Evolutionary conservation across 805 yeast genomes (phyloP).

Genomic region (Sungouiozyma intestinalis): DNA sequence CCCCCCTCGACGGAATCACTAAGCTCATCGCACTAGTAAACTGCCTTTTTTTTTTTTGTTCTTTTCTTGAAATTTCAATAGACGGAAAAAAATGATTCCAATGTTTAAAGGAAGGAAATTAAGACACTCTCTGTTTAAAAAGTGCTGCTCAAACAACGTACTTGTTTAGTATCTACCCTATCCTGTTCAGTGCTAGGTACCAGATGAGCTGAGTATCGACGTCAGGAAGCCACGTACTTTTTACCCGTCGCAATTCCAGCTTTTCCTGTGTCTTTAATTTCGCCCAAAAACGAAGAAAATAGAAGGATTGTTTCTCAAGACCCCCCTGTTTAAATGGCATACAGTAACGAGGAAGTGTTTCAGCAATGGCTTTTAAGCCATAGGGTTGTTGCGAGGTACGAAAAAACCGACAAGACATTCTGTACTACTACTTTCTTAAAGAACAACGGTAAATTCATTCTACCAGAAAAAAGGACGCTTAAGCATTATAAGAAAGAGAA

Average conservation of each 20-base stretch:
- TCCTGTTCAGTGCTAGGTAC: too few relatives aligned
- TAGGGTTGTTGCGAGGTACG: not conserved
- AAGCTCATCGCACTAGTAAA: too few relatives aligned
- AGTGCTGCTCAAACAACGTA: too few relatives aligned
- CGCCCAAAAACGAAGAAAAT: too few relatives aligned
- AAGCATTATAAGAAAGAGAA: not conserved
- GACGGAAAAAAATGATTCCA: not conserved
- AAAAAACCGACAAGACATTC: not conserved
- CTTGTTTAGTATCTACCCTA: too few relatives aligned
- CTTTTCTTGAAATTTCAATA: not conserved
- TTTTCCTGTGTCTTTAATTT: too few relatives aligned
- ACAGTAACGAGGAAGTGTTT: not conserved
- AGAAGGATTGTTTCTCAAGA: too few relatives aligned
- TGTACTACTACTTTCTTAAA: conserved; percentile 1
- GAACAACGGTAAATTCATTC: not conserved
- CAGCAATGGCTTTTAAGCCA: not conserved
- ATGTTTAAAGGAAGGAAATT: too few relatives aligned
- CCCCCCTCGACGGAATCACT: too few relatives aligned
- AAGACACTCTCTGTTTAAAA: too few relatives aligned
- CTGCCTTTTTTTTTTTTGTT: not conserved
- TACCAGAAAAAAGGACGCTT: not conserved
- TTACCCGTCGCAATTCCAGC: too few relatives aligned
- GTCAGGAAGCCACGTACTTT: too few relatives aligned
- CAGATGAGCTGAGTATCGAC: not conserved
- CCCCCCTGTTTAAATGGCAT: not conserved